phyloP scores from a whole-genome alignment of 2,329 filamentous ascomycete species.

The Ambrosiella cleistominuta region DNA sequence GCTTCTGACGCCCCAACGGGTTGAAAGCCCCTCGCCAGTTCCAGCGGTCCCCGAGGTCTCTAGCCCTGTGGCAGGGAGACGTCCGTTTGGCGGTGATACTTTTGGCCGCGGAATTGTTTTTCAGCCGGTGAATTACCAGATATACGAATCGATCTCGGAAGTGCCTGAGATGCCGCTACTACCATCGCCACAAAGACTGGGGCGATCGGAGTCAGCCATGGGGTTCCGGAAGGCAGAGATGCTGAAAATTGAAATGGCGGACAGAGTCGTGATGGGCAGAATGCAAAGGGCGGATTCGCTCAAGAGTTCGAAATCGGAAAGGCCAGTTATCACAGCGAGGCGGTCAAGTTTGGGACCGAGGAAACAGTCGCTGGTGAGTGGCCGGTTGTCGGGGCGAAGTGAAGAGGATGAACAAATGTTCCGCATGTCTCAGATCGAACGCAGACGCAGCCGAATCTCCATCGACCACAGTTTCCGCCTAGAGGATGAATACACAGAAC shows the following conservation, averaged over 20 bases:
- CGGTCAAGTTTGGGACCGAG: background rate
- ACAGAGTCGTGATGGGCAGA: too few relatives aligned
- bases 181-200: background rate
- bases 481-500: background rate
- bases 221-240: too few relatives aligned
- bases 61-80: background rate
- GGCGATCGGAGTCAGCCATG: background rate
- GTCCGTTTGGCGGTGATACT: background rate
- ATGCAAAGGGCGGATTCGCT: too few relatives aligned
- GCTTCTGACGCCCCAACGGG: constrained; percentile 5
- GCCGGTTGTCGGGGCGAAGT: background rate
- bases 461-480: too few relatives aligned
- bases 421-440: too few relatives aligned
- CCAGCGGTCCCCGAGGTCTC: background rate
- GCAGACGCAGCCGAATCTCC: too few relatives aligned
- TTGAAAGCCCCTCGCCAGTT: constrained; percentile 3
- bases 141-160: constrained; percentile 9
- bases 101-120: background rate
- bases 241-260: too few relatives aligned
- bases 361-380: background rate
- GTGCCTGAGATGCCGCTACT: background rate
- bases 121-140: background rate
- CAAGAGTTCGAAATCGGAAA: too few relatives aligned
- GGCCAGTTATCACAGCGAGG: background rate
- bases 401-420: background rate